These are phyloP conservation scores for Tolypocladium cylindrosporum DNA, from an alignment of 2,329 filamentous ascomycete species.

Conservation along the genomic window DNA sequence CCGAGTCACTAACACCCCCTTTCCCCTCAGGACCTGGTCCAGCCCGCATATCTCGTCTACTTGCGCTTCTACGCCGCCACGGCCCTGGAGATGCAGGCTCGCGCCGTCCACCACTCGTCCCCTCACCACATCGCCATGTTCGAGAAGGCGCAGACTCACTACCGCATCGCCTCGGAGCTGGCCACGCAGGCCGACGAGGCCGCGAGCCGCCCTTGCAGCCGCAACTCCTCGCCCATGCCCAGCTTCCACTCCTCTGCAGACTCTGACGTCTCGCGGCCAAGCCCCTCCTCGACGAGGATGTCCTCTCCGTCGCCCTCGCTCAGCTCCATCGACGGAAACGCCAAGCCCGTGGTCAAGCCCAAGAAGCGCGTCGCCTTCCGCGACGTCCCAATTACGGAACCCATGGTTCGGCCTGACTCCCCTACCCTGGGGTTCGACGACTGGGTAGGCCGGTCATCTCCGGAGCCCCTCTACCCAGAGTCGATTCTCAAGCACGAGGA, in stretches of 20 bases:
- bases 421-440: constrained; percentile 49
- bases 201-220: constrained; percentile 27
- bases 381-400: constrained; percentile 26
- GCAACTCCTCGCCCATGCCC: constrained; percentile 26
- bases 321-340: constrained; percentile 6
- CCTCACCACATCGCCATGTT: constrained; percentile 37
- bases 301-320: constrained; percentile 37
- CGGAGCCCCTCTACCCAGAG: constrained; percentile 9
- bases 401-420: constrained; percentile 46
- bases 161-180: constrained; percentile 36
- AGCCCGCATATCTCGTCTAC: constrained; percentile 47
- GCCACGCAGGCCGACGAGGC: constrained; percentile 34
- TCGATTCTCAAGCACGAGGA: constrained; percentile 9
- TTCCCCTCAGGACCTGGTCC: constrained; percentile 25
- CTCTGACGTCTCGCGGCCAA: constrained; percentile 35
- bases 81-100: constrained; percentile 47
- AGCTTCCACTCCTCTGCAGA: constrained; percentile 35
- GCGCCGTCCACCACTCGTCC: constrained; percentile 34
- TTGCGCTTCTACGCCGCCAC: constrained; percentile 52
- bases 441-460: constrained; percentile 16
- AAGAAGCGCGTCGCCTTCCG: constrained; percentile 31
- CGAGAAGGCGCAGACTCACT: constrained; percentile 41
- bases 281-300: constrained; percentile 30
- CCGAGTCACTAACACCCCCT: not conserved
- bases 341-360: constrained; percentile 12